These are phyloP conservation scores for Coemansia sp. DNA, from an alignment of 192 early-diverging fungal genomes.

Conservation along the genomic window DNA sequence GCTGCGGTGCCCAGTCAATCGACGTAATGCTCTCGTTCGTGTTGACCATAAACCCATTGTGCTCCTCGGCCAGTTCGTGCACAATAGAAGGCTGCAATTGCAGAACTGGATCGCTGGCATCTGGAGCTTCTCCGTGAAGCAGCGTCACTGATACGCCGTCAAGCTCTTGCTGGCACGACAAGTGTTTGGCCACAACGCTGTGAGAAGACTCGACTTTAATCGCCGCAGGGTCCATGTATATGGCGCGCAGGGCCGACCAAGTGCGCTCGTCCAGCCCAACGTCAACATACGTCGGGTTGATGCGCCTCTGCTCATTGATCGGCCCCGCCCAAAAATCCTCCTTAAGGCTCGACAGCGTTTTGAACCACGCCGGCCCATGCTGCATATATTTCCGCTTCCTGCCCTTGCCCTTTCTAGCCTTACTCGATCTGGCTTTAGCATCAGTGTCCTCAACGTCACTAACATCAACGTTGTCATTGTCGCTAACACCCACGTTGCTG, in stretches of 20 bases:
- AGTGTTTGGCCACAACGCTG: not conserved
- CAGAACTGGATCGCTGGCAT: not conserved
- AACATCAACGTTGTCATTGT: not conserved
- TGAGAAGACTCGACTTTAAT: constrained; percentile 10
- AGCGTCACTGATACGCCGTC: not conserved
- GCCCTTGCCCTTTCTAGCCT: not conserved
- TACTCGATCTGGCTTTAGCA: not conserved
- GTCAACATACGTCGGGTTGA: constrained; percentile 31
- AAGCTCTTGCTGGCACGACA: not conserved
- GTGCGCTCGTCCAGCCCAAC: constrained; percentile 17
- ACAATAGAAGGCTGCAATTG: constrained; percentile 5
- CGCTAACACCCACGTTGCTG: not conserved
- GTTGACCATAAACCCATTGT: constrained; percentile 24
- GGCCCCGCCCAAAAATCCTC: constrained; percentile 23
- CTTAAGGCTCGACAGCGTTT: not conserved
- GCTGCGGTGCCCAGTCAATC: constrained; percentile 37
- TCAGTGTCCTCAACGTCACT: not conserved
- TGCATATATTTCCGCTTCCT: not conserved
- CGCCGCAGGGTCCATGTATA: constrained; percentile 2
- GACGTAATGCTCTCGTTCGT: constrained; percentile 14
- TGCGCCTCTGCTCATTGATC: not conserved
- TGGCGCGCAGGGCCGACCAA: constrained; percentile 21
- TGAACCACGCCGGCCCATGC: not conserved
- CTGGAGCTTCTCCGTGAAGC: not conserved
- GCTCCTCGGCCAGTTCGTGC: constrained; percentile 3